phyloP scores from a whole-genome alignment of 176 grass and related monocot species.

The Carex pumila region DNA sequence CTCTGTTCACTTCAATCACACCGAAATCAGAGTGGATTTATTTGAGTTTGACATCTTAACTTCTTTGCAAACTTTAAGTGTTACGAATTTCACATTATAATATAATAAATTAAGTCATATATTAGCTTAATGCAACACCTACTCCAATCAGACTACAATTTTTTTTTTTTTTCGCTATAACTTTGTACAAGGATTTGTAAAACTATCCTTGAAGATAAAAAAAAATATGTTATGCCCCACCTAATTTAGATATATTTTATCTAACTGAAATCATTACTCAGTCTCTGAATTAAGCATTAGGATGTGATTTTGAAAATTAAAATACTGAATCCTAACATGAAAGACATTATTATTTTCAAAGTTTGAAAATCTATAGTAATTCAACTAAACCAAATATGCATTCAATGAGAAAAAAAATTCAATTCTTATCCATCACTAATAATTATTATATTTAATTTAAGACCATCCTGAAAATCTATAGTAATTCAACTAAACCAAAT shows the following conservation, averaged over 20 bases:
- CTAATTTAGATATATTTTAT: background rate
- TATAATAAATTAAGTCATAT: background rate
- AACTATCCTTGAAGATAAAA: background rate
- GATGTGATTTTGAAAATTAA: background rate
- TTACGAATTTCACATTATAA: background rate
- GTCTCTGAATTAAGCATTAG: background rate
- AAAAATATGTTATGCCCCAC: background rate
- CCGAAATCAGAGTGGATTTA: background rate
- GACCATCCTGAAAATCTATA: background rate
- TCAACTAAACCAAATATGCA: background rate
- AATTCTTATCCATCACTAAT: background rate
- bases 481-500: too few relatives aligned
- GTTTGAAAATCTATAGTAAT: background rate
- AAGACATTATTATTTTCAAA: background rate
- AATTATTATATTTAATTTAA: background rate
- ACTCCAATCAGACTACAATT: background rate
- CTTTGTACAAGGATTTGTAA: background rate
- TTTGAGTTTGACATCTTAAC: background rate
- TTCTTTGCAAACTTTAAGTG: background rate
- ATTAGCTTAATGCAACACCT: background rate
- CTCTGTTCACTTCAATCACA: background rate
- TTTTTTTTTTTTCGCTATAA: too few relatives aligned
- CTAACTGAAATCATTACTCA: background rate
- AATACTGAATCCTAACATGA: background rate
- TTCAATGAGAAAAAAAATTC: background rate